phyloP scores from a whole-genome alignment of 208 protist genomes.

The Leptomonas pyrrhocoris region DNA sequence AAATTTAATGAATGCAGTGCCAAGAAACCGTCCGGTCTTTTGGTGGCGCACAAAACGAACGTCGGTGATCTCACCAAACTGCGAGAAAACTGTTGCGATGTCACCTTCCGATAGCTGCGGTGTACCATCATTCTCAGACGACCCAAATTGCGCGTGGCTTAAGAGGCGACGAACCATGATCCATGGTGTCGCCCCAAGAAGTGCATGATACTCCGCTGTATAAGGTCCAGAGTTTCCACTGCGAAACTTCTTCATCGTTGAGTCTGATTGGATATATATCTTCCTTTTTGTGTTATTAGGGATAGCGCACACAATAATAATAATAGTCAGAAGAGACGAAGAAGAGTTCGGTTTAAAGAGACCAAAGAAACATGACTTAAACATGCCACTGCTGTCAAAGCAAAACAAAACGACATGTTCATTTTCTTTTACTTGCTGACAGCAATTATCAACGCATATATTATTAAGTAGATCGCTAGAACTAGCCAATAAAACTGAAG shows the following conservation, averaged over 20 bases:
- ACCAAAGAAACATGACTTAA: too few species aligned
- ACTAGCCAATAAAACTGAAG: too few species aligned
- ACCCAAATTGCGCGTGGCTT: slow-evolving; percentile 11
- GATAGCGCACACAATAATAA: slow-evolving; percentile 1
- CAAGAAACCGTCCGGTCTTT: slow-evolving; percentile 73
- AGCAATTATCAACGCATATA: too few species aligned
- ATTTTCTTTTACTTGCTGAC: too few species aligned
- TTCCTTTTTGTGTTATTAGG: background rate
- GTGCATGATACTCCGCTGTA: slow-evolving; percentile 70
- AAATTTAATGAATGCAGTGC: slow-evolving; percentile 83
- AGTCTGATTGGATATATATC: background rate
- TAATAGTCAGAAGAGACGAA: slow-evolving; percentile 9
- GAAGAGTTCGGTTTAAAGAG: too few species aligned
- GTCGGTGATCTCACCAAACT: slow-evolving; percentile 84
- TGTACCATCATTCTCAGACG: background rate
- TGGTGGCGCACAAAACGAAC: slow-evolving; percentile 78
- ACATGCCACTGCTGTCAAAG: too few species aligned
- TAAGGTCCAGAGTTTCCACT: slow-evolving; percentile 70
- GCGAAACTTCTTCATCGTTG: slow-evolving; percentile 42
- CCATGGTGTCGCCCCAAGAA: slow-evolving; percentile 74
- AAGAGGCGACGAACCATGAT: slow-evolving; percentile 70
- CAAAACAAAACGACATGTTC: too few species aligned
- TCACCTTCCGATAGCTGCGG: slow-evolving; percentile 79
- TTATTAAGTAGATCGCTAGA: too few species aligned
- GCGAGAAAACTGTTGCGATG: slow-evolving; percentile 85